These are phyloP conservation scores for Aspergillus carlsbadensis DNA, from an alignment of 495 filamentous ascomycete species.

Conservation along the genomic window DNA sequence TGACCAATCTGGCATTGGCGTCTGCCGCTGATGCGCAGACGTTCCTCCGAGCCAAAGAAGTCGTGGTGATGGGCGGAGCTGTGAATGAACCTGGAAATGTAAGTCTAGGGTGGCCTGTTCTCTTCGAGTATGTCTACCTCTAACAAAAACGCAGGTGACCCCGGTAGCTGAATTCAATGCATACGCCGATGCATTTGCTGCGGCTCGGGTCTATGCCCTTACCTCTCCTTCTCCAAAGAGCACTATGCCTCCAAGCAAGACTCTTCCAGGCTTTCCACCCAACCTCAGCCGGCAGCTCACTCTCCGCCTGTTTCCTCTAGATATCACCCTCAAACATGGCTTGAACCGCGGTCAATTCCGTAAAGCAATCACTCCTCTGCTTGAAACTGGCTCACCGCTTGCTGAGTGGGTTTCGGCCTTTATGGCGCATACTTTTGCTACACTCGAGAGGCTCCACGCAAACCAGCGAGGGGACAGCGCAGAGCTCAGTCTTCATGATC, in stretches of 20 bases:
- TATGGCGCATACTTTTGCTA: constrained; percentile 70
- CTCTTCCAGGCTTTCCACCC: constrained; percentile 64
- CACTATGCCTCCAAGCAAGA: constrained; percentile 62
- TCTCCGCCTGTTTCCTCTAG: constrained; percentile 79
- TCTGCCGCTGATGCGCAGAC: constrained; percentile 80
- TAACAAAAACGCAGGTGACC: constrained; percentile 49
- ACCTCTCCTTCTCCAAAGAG: constrained; percentile 72
- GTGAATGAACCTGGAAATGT: constrained; percentile 77
- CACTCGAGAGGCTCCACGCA: constrained; percentile 61
- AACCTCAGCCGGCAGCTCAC: constrained; percentile 66
- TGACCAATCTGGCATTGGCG: constrained; percentile 88
- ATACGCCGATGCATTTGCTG: constrained; percentile 77
- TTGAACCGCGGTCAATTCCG: constrained; percentile 61
- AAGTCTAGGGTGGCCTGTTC: constrained; percentile 20
- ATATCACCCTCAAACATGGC: constrained; percentile 78
- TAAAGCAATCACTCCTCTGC: constrained; percentile 48
- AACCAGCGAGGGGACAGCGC: constrained; percentile 52
- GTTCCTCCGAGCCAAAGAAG: constrained; percentile 83
- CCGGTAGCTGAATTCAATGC: constrained; percentile 83
- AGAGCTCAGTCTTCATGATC: constrained; percentile 79
- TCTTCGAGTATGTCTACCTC: neutral
- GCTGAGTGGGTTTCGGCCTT: constrained; percentile 82
- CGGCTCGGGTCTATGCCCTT: constrained; percentile 85
- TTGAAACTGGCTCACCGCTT: constrained; percentile 65
- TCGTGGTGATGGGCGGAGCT: constrained; percentile 97